phyloP scores from a whole-genome alignment of 345 rosid genomes.

The rapeseed (Brassica napus) region Da-Ae NC_063452.1:5651501-5652000 shows the following conservation, averaged over 20 bases:
- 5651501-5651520: not conserved
- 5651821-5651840: not conserved
- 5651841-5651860: not conserved
- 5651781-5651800: not conserved
- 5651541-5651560: not conserved
- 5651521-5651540: not conserved
- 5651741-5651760: not conserved
- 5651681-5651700: not conserved
- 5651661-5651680: not conserved
- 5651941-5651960: not conserved
- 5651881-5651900: not conserved
- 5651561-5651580: not conserved
- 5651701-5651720: not conserved
- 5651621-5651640: not conserved
- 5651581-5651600: not conserved
- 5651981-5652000: not conserved
- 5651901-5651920: not conserved
- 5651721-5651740: not conserved
- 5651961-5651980: not conserved
- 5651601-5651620: not conserved
- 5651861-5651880: not conserved
- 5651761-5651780: not conserved
- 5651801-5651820: not conserved
- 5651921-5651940: not conserved
- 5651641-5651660: not conserved